phyloP scores from a whole-genome alignment of 2,329 filamentous ascomycete species.

The Neophaeococcomyces mojaviensis region DNA sequence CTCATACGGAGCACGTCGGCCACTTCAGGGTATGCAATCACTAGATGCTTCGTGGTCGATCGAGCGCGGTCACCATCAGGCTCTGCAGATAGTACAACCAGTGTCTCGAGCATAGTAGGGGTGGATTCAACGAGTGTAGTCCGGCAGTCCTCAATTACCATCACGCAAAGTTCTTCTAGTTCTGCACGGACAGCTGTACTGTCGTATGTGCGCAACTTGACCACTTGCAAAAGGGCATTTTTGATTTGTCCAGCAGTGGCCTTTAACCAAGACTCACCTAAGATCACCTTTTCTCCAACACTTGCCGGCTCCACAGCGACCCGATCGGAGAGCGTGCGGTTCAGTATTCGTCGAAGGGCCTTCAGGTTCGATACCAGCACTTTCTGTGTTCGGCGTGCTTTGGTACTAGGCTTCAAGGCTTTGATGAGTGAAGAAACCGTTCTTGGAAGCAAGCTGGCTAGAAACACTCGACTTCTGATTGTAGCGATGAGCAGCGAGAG shows the following conservation, averaged over 20 bases:
- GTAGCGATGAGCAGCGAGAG: constrained; percentile 55
- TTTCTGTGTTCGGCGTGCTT: constrained; percentile 51
- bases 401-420: constrained; percentile 61
- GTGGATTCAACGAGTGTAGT: constrained; percentile 62
- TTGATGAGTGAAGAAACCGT: constrained; percentile 76
- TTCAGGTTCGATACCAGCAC: constrained; percentile 58
- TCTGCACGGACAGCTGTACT: constrained; percentile 60
- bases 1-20: constrained; percentile 59
- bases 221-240: constrained; percentile 67
- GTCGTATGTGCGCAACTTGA: constrained; percentile 66
- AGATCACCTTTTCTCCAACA: constrained; percentile 31
- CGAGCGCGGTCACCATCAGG: constrained; percentile 37
- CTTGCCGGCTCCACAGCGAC: constrained; percentile 17
- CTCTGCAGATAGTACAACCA: constrained; percentile 59
- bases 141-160: constrained; percentile 70
- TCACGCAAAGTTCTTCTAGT: constrained; percentile 64
- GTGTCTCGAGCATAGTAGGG: constrained; percentile 69
- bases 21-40: constrained; percentile 55
- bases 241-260: constrained; percentile 77
- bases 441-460: constrained; percentile 81
- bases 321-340: constrained; percentile 40
- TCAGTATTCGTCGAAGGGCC: constrained; percentile 45
- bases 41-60: constrained; percentile 50
- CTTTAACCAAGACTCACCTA: constrained; percentile 61
- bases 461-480: constrained; percentile 63